A percentile compares a stretch with the other conserved stretches of the same genome.
Evolutionary conservation across 2,329 filamentous ascomycete genomes (phyloP).

Genomic region (Ceratocystiopsis minuta): DNA sequence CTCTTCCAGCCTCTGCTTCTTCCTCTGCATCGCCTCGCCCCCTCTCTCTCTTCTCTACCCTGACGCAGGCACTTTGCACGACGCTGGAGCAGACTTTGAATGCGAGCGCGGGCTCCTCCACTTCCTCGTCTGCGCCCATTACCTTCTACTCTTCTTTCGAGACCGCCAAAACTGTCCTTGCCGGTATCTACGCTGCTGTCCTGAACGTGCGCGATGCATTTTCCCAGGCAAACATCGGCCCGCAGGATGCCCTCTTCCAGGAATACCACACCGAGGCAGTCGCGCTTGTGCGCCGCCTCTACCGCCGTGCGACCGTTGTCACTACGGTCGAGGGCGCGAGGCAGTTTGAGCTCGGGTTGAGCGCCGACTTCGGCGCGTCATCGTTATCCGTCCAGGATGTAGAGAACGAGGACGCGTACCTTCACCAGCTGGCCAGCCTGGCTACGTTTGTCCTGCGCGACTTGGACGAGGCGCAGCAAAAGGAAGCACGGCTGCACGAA

Average conservation of each 20-base stretch:
- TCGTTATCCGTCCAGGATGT: neutral
- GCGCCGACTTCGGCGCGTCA: constrained; percentile 6
- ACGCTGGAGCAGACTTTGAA: constrained; percentile 15
- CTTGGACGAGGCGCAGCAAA: constrained; percentile 13
- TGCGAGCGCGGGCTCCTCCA: too few species aligned
- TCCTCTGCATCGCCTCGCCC: constrained; percentile 15
- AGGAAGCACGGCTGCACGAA: constrained; percentile 9
- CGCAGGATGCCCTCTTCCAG: constrained; percentile 7
- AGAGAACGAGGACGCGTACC: constrained; percentile 7
- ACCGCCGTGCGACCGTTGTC: constrained; percentile 19
- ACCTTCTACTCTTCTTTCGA: too few species aligned
- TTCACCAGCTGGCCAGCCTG: constrained; percentile 14
- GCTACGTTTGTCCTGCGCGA: constrained; percentile 14
- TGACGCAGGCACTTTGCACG: constrained; percentile 8
- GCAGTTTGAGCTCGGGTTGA: constrained; percentile 1
- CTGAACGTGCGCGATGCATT: constrained; percentile 22
- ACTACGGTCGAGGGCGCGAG: neutral
- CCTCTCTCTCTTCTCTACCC: constrained; percentile 10
- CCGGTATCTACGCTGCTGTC: constrained; percentile 16
- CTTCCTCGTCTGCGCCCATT: too few species aligned
- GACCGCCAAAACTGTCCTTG: constrained; percentile 14
- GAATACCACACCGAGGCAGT: constrained; percentile 19
- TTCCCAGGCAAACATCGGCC: neutral
- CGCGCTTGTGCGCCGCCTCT: constrained; percentile 21
- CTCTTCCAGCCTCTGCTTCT: constrained; percentile 7